A percentile compares a stretch with the other conserved stretches of the same genome.
These are phyloP conservation scores for Verticillium zaregamsianum DNA, from an alignment of 2,329 filamentous ascomycete genomes.

Conservation along the genomic window DNA sequence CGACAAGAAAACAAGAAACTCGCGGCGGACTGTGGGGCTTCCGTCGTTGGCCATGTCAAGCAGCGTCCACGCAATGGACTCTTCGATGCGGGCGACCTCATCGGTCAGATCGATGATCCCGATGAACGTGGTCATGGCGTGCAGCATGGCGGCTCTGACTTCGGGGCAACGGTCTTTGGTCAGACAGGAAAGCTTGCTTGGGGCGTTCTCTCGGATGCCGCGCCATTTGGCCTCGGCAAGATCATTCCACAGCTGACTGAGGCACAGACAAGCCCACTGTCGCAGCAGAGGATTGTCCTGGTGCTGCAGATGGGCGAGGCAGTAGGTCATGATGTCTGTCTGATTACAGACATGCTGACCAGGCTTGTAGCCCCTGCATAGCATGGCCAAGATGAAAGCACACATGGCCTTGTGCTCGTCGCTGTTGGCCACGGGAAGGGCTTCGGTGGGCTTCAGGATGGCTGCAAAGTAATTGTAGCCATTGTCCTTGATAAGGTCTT, in stretches of 20 bases:
- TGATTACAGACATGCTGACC: conserved; percentile 90
- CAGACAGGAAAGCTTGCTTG: conserved; percentile 73
- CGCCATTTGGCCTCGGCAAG: conserved; percentile 92
- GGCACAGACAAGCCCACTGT: conserved; percentile 93
- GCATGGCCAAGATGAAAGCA: conserved; percentile 94
- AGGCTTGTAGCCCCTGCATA: conserved; percentile 91
- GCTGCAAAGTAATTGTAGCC: conserved; percentile 96
- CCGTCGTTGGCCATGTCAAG: conserved; percentile 92
- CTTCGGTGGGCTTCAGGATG: conserved; percentile 80
- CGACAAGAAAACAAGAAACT: conserved; percentile 90
- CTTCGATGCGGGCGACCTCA: conserved; percentile 86
- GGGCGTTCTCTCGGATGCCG: conserved; percentile 85
- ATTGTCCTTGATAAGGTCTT: conserved; percentile 92
- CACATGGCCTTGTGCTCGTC: conserved; percentile 99
- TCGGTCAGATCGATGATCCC: conserved; percentile 91
- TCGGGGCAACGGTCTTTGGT: conserved; percentile 85
- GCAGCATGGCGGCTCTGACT: conserved; percentile 87
- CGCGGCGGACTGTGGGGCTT: conserved; percentile 88
- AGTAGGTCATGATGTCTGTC: conserved; percentile 85
- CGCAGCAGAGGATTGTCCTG: conserved; percentile 82
- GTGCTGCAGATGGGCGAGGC: conserved; percentile 77
- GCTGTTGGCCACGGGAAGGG: conserved; percentile 79
- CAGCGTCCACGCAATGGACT: conserved; percentile 82
- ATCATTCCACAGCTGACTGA: conserved; percentile 91
- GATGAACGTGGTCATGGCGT: conserved; percentile 89